Evolutionary conservation across 164 flowering plant genomes (phyloP).

Genomic region (Chimonanthus praecox): DNA sequence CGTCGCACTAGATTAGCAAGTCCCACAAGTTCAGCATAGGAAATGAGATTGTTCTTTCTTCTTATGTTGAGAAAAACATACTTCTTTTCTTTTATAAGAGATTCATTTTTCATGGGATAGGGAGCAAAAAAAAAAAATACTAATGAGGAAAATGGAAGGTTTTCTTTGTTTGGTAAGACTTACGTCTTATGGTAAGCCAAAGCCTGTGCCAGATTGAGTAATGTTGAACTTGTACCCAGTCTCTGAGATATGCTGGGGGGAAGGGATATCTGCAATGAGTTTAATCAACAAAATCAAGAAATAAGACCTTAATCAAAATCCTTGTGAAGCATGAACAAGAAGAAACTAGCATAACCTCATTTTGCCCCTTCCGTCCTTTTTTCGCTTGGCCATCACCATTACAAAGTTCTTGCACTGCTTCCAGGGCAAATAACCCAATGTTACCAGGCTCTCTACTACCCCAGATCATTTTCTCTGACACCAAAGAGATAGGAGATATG

Average conservation of each 20-base stretch:
- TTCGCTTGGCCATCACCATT: slow-evolving; percentile 73
- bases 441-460: slow-evolving; percentile 32
- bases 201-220: slow-evolving; percentile 90
- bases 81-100: too few relatives aligned
- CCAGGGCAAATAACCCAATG: slow-evolving; percentile 49
- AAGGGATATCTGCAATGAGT: slow-evolving; percentile 72
- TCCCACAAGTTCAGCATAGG: too few relatives aligned
- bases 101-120: too few relatives aligned
- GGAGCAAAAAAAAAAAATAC: too few relatives aligned
- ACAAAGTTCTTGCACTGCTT: slow-evolving; percentile 90
- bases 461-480: slow-evolving; percentile 71
- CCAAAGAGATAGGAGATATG: slow-evolving; percentile 90
- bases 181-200: slow-evolving; percentile 91
- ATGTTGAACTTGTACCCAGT: slow-evolving; percentile 81
- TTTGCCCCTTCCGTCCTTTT: slow-evolving; percentile 82
- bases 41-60: too few relatives aligned
- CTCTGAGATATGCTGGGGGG: slow-evolving; percentile 82
- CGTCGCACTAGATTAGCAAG: too few relatives aligned
- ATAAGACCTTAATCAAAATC: not conserved
- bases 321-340: not conserved
- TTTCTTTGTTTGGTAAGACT: not conserved
- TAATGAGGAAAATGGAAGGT: too few relatives aligned
- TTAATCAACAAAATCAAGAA: not conserved
- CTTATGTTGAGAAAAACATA: too few relatives aligned
- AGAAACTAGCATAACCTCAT: slow-evolving; percentile 48